Percentiles rank a stretch among this genome's conserved stretches.
phyloP scores from a whole-genome alignment of 2,329 filamentous ascomycete species.

The Rutstroemia sp. region DNA sequence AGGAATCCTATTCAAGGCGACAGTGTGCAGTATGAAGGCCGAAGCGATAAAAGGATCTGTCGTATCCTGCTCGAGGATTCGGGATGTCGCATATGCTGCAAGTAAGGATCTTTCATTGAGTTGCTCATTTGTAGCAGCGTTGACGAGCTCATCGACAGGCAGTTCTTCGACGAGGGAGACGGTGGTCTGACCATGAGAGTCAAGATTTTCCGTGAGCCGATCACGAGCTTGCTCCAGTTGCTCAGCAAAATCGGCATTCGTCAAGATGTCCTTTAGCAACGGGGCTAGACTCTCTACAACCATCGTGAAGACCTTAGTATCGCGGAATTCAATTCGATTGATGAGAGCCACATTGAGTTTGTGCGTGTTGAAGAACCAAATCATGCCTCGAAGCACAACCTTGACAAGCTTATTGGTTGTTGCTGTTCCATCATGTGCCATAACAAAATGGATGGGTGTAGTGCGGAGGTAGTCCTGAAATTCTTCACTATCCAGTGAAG shows the following conservation, averaged over 20 bases:
- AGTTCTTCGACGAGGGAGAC: slow-evolving; percentile 6
- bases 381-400: slow-evolving; percentile 35
- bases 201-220: slow-evolving; percentile 5
- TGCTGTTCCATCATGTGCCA: slow-evolving; percentile 55
- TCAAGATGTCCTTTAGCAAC: slow-evolving; percentile 15
- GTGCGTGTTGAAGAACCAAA: slow-evolving; percentile 46
- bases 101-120: slow-evolving; percentile 31
- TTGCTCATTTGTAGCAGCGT: slow-evolving; percentile 17
- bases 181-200: not conserved
- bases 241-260: slow-evolving; percentile 12
- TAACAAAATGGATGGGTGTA: slow-evolving; percentile 56
- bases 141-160: slow-evolving; percentile 12
- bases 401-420: slow-evolving; percentile 14
- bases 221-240: slow-evolving; percentile 12
- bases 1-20: slow-evolving; percentile 34
- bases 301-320: slow-evolving; percentile 42
- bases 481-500: slow-evolving; percentile 37
- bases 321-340: slow-evolving; percentile 54
- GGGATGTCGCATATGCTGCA: slow-evolving; percentile 23
- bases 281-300: slow-evolving; percentile 34
- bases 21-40: slow-evolving; percentile 37
- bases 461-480: slow-evolving; percentile 49
- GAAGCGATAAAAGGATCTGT: slow-evolving; percentile 28
- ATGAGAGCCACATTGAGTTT: slow-evolving; percentile 57
- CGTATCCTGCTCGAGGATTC: slow-evolving; percentile 27